Evolutionary conservation across 208 protist genomes (phyloP), one percentile per base, ranked within the genome.

Genomic region (Trypanosoma vivax): DNA sequence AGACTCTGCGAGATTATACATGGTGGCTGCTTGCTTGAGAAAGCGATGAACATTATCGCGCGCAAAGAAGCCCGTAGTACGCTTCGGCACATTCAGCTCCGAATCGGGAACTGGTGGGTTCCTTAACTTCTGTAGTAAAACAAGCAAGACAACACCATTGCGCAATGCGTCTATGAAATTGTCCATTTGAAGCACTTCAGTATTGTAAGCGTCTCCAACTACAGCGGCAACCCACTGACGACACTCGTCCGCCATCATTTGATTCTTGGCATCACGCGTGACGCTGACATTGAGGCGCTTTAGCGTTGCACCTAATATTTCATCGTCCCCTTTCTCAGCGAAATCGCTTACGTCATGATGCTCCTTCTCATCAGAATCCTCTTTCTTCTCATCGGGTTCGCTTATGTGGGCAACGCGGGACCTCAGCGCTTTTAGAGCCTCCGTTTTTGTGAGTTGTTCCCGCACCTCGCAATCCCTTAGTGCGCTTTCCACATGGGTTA

Each of bases 1-100:
- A 25, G 72, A 70, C 28, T 85, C 76, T 2, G 71, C 31, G 9
- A 91, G 62, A 21, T 65, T 31, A 48, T 71, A 91, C 3, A 41
- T 62, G 29, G 38, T 41, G 10, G 61, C 46, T 2, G 67, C 78
- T 21, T 73, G 47, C 18, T 50, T 58, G 2, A 92, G 51, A 49
- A 88, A 92, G 10, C 43, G 54, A 7, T 62, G 61, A 13, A 92
- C 80, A 67, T 81, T 88, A 51, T 92, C 84, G 27, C 84, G 84
- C 10, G 73, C 72, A 30, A 73, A 88, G 51, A 92, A 92, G 9
- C 84, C 84, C 3, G 41, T 75, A 3, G 48, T 50, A 9, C 79
- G 66, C 49, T 77, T 82, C 11, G 84, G 84, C 16, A 86, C 41
- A 23, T 63, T 67, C 9, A 92, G 38, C 11, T 65, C 60, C 1